These are phyloP conservation scores for Colletotrichum sp. DNA, from an alignment of 2,329 filamentous ascomycete species.

Conservation along the genomic window DNA sequence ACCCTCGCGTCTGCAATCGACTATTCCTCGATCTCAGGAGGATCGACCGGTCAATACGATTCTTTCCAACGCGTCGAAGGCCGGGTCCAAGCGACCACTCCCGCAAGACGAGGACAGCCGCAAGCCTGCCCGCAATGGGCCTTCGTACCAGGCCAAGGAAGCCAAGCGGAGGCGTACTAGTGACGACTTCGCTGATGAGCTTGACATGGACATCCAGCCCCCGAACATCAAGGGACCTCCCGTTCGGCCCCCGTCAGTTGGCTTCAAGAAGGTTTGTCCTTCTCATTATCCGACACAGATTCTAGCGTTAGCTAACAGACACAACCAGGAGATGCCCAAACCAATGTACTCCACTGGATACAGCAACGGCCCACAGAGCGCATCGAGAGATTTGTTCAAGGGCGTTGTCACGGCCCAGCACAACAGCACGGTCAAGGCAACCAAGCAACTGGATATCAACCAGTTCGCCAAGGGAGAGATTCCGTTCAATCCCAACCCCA, in stretches of 20 bases:
- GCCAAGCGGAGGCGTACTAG: constrained; percentile 81
- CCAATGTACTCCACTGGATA: constrained; percentile 67
- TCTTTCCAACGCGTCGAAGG: constrained; percentile 70
- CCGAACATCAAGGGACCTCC: constrained; percentile 77
- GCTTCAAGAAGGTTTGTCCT: constrained; percentile 67
- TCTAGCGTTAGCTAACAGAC: background rate
- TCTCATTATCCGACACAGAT: background rate
- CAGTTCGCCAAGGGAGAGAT: constrained; percentile 89
- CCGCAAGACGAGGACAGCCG: constrained; percentile 67
- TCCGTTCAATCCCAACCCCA: constrained; percentile 78
- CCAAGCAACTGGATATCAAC: constrained; percentile 81
- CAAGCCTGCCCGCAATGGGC: constrained; percentile 55
- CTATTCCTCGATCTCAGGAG: constrained; percentile 57
- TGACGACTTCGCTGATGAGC: constrained; percentile 71
- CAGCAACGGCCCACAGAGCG: constrained; percentile 58
- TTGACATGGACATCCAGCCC: constrained; percentile 62
- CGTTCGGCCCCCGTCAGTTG: constrained; percentile 75
- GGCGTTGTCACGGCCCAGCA: constrained; percentile 71
- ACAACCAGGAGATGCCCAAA: constrained; percentile 63
- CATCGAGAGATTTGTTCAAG: constrained; percentile 67
- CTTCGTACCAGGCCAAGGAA: constrained; percentile 72
- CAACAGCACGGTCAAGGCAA: constrained; percentile 64
- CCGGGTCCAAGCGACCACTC: constrained; percentile 75
- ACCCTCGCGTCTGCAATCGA: constrained; percentile 63
- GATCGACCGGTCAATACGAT: constrained; percentile 68